phyloP scores from a whole-genome alignment of 208 protist species.

The Polymyxa betae region DNA sequence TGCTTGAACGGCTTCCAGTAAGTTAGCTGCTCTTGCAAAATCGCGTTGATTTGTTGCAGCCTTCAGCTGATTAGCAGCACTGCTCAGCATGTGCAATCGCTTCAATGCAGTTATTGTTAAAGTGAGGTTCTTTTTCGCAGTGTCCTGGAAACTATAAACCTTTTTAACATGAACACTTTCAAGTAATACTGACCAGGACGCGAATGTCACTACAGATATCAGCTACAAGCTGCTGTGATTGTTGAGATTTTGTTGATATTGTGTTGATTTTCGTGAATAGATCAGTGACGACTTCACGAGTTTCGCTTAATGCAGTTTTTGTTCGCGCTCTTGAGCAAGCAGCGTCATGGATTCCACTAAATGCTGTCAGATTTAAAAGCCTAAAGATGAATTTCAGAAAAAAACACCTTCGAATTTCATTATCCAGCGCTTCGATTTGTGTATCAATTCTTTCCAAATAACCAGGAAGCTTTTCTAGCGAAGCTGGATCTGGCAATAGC shows the following conservation, averaged over 20 bases:
- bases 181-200: background rate
- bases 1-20: slow-evolving; percentile 9
- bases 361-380: background rate
- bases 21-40: background rate
- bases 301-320: slow-evolving; percentile 2
- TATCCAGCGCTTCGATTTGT: background rate
- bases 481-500: slow-evolving; percentile 15
- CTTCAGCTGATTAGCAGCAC: background rate
- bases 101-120: background rate
- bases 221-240: slow-evolving; percentile 24
- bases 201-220: slow-evolving; percentile 52
- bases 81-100: slow-evolving; percentile 49
- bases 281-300: slow-evolving; percentile 16
- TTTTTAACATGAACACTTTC: background rate
- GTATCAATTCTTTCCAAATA: background rate
- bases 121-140: slow-evolving; percentile 36
- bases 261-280: slow-evolving; percentile 35
- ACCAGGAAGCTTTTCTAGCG: background rate
- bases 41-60: background rate
- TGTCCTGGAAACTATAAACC: slow-evolving; percentile 40
- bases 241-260: slow-evolving; percentile 4
- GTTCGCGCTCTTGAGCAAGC: slow-evolving; percentile 21
- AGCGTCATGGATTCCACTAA: slow-evolving; percentile 1
- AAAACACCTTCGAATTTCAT: background rate
- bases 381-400: background rate